Evolutionary conservation across 2,329 filamentous ascomycete species (phyloP), one percentile per base, ranked within the genome.

Genomic region (Beauveria bassiana): DNA sequence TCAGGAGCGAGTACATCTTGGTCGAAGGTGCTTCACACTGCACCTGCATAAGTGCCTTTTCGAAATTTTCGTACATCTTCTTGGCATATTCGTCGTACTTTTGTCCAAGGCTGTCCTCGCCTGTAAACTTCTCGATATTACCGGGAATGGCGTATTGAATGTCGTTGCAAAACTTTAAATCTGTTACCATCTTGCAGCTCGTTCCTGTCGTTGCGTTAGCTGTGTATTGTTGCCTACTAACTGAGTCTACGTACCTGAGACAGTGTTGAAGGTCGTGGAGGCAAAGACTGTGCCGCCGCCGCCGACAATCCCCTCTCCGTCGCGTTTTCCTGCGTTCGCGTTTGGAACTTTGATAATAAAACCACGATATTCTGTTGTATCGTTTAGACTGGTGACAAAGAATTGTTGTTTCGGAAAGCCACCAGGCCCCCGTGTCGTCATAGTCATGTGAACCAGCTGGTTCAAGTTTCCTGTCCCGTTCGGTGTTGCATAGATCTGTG

Each of bases 81-180:
- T 77, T 73, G 8, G 93, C 91, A 69, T 90, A 85, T 50, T 84
- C 75, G 73, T 99, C 93, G 77, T 98, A 99, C 62, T 89, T 84
- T 3, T 79, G 74, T 4, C 83, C 86, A 9, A 99, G 82, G 20
- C 79, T 77, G 2, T 81, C 78, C 67, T 86, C 40, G 24, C 9
- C 85, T 59, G 83, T 78, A 66, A 85, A 86, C 51, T 78, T 84
- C 42, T 78, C 75, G 2, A 85, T 80, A 69, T 96, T 96, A 46
- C 89, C 87, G 0, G 95, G 95, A 0, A 97, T 95, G 7, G 93
- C 89, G 71, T 97, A 97, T 56, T 93, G 91, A 53, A 93, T 89
- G 68, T 93, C 86, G 66, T 88, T 83, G 76, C 95, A 99, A 73
- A 98, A 96, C 0, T 86, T 79, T n/a, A 99, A 84, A 70, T 96